Base-by-base conservation (phyloP, 1,284 basidiomycete genomes). In the Cryptococcus depauperatus region DNA sequence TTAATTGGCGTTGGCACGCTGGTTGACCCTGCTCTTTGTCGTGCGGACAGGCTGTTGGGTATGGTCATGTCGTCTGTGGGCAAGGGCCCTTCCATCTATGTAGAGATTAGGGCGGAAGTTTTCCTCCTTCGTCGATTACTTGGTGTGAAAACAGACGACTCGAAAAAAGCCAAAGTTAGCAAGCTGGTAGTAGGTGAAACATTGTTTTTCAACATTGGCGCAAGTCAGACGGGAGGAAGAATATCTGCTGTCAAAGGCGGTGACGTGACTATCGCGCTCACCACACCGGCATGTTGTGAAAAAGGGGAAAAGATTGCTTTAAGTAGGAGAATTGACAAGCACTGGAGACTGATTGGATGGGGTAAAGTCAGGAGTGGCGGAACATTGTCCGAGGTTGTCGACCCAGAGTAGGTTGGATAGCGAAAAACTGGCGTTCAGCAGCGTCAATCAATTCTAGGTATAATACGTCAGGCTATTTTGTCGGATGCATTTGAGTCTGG, bases 1-100 rank as follows among this genome's bases (percentile, higher is more conserved):
- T 73, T 98, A 46, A 98, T 98, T 65, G 93, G 95, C 81, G 93
- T 96, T 9, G 93, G 95, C 28, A 98, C 93, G 23, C 81, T 85
- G 63, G 91, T 96, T 58, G 91, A 96, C 73, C 93, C 93, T 30
- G 95, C 91, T 35, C 76, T 98, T 23, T 98, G 93, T 72, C 81
- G 93, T 74, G 93, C 92, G 37, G 95, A 98, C 78, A 80, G 93
- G 49, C 74, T 98, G 42, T 88, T 98, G 47, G 93, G 95, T 23
- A 93, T 97, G 73, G 93, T 98, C 18, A 76, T 98, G 60, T 89
- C 88, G 50, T 84, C 85, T 0, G 90, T 95, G 34, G 93, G 93
- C 35, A 86, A 90, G 69, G 77, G 97, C 33, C 92, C 93, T 0
- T 81, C 84, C 55, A 89, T 98, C 56, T 98, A 88, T 74, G 86